phyloP scores from a whole-genome alignment of 2,329 filamentous ascomycete species.

The Penicillium oxalicum region DNA sequence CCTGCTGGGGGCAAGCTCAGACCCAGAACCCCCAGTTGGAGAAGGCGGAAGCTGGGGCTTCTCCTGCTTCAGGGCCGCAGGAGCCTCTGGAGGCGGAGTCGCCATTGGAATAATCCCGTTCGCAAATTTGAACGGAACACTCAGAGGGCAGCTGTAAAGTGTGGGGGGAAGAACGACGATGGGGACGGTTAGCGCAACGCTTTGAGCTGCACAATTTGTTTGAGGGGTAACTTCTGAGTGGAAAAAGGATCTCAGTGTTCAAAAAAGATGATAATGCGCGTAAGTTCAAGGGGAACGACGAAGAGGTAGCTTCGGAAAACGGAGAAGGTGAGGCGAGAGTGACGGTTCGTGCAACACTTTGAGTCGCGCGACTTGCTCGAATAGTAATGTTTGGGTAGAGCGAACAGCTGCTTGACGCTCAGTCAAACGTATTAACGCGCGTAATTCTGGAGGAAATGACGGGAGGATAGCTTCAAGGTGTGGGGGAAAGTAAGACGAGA shows the following conservation, averaged over 20 bases:
- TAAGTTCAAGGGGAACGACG: too few species aligned
- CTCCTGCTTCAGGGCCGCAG: conserved; percentile 35
- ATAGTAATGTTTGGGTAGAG: conserved; percentile 4
- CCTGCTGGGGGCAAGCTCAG: conserved; percentile 24
- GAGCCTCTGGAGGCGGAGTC: conserved; percentile 40
- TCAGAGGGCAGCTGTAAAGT: conserved; percentile 13
- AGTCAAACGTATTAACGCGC: too few species aligned
- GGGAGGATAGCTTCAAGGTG: conserved; percentile 6
- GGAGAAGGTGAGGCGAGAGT: not conserved
- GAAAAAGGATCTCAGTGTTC: too few species aligned
- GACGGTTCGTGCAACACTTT: conserved; percentile 15
- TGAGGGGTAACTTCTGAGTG: conserved; percentile 9
- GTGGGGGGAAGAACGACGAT: not conserved
- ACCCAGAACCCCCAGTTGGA: conserved; percentile 28
- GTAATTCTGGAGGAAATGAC: too few species aligned
- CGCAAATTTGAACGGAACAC: conserved; percentile 13
- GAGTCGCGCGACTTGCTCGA: conserved; percentile 19
- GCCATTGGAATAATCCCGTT: conserved; percentile 29
- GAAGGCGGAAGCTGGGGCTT: conserved; percentile 37
- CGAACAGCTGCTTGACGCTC: too few species aligned
- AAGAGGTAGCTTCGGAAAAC: conserved; percentile 5
- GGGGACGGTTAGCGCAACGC: conserved; percentile 12
- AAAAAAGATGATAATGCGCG: too few species aligned
- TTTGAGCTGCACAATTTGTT: conserved; percentile 19
- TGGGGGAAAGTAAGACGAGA: not conserved